phyloP scores from a whole-genome alignment of 2,329 filamentous ascomycete genomes.

The Sclerotinia minor region DNA sequence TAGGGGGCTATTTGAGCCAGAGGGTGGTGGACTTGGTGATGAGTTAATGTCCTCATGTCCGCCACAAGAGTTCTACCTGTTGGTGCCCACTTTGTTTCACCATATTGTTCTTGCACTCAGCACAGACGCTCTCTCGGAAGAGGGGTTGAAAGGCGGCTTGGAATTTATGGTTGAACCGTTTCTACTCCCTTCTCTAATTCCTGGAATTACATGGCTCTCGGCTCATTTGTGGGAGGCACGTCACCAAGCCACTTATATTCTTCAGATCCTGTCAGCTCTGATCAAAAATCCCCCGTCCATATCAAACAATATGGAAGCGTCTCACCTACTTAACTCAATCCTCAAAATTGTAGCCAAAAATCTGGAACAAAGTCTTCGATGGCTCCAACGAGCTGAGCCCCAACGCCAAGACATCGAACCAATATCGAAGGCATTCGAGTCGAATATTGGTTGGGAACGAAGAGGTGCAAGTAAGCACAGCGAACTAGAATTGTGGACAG shows the following conservation, averaged over 20 bases:
- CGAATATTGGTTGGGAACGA: slow-evolving; percentile 58
- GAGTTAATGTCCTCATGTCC: slow-evolving; percentile 80
- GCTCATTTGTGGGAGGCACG: slow-evolving; percentile 68
- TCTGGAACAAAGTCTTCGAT: slow-evolving; percentile 65
- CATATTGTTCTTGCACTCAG: slow-evolving; percentile 71
- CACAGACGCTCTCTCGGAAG: slow-evolving; percentile 64
- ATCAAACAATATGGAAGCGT: slow-evolving; percentile 61
- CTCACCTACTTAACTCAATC: slow-evolving; percentile 68
- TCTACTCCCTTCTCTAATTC: slow-evolving; percentile 73
- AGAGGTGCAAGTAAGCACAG: slow-evolving; percentile 62
- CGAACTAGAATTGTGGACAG: slow-evolving; percentile 69
- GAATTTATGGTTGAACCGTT: slow-evolving; percentile 82
- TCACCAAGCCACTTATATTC: slow-evolving; percentile 64
- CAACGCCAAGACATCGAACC: slow-evolving; percentile 69
- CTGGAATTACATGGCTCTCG: slow-evolving; percentile 70
- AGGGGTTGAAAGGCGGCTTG: slow-evolving; percentile 70
- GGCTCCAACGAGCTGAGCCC: slow-evolving; percentile 66
- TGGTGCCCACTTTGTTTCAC: slow-evolving; percentile 75
- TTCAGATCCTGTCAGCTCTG: slow-evolving; percentile 72
- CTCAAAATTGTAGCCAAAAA: slow-evolving; percentile 70
- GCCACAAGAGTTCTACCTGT: slow-evolving; percentile 78
- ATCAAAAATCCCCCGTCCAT: slow-evolving; percentile 65
- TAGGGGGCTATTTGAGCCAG: slow-evolving; percentile 72
- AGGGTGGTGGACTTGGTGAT: slow-evolving; percentile 71
- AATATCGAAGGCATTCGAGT: slow-evolving; percentile 63